A percentile compares a stretch with the other conserved stretches of the same genome.
These are phyloP conservation scores for Urtica urens DNA, from an alignment of 306 rosid genomes.

Conservation along the genomic window DNA sequence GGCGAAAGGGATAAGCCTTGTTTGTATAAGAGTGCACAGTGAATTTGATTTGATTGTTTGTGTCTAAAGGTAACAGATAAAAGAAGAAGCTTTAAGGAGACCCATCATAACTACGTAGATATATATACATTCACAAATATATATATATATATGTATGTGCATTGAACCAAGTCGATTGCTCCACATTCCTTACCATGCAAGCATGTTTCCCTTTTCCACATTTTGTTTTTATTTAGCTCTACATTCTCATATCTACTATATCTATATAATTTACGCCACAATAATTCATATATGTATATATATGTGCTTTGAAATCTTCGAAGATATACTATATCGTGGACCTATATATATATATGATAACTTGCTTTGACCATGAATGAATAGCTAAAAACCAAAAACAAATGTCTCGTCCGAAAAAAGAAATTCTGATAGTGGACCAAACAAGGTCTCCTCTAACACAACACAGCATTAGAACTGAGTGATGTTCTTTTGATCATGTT, in stretches of 20 bases:
- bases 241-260: not conserved
- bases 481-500: not conserved
- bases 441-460: not conserved
- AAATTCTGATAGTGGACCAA: not conserved
- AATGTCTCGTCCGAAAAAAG: constrained; percentile 3
- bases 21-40: not conserved
- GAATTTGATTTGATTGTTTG: not conserved
- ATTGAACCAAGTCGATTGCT: constrained; percentile 15
- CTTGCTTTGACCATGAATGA: not conserved
- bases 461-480: not conserved
- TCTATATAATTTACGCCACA: not conserved
- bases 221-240: not conserved
- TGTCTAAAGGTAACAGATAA: too few species aligned
- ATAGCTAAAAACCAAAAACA: constrained; percentile 2
- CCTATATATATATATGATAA: not conserved
- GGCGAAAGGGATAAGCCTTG: too few species aligned
- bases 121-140: not conserved
- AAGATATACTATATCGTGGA: not conserved
- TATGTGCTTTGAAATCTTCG: not conserved
- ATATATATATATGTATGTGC: constrained; percentile 2
- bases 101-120: not conserved
- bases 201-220: not conserved
- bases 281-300: not conserved
- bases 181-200: not conserved
- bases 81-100: too few species aligned